Evolutionary conservation across 1,139 yeast species (phyloP), one percentile per base, ranked within the genome.

Genomic region (Yamadazyma atlantica): DNA sequence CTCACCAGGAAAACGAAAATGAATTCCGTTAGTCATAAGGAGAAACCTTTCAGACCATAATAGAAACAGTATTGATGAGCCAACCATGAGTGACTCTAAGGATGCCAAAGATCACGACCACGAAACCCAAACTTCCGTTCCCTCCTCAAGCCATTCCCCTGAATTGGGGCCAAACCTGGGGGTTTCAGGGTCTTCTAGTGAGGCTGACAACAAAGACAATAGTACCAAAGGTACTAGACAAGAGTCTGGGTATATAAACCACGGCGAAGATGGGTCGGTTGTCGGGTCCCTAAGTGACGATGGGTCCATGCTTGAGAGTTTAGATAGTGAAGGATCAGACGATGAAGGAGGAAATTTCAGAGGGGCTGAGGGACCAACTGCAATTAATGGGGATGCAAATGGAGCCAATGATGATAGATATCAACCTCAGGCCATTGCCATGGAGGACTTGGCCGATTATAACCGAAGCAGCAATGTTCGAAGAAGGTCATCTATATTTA

Each of bases 401-500:
- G 32, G 27, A 13, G 23, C 31, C n/a, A 28, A 14, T 11, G 34
- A 31, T 14, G 24, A 15, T 6, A 12, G 28, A 4, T 25, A 27
- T 3, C 13, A 12, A n/a, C 29, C 26, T 28, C 40, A 37, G 27
- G 39, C 43, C 4, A 24, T 40, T 21, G 42, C 42, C 13, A 18
- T 34, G 33, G 28, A 26, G 19, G 33, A 35, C 16, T 23, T 4
- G 18, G 37, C 8, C 34, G 33, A n/a, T 8, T 21, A n/a, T 18
- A 12, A 19, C 15, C 12, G 7, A 6, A 30, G 19, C 12, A 17
- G 6, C 12, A 15, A 19, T 19, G 16, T 16, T 28, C 24, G 39
- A 8, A 41, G 49, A 37, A 39, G 43, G 12, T 30, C 40, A 2
- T 46, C 50, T 1, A 29, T 46, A 13, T 34, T 46, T 21, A 34